Evolutionary conservation across 202 grass and related monocot species (phyloP).

Genomic region (Setaria viridis): DNA sequence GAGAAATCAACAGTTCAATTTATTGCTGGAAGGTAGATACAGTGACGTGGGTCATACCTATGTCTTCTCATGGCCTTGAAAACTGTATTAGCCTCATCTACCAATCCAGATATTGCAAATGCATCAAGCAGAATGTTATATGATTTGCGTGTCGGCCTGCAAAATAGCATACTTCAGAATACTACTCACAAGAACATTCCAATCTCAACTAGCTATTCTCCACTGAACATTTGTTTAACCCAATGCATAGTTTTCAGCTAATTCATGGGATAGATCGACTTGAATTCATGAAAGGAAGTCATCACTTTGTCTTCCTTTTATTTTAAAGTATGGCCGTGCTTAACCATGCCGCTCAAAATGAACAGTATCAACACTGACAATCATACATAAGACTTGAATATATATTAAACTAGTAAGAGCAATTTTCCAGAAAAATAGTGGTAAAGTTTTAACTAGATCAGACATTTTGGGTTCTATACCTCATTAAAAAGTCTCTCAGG

Average conservation of each 20-base stretch:
- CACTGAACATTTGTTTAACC: neutral
- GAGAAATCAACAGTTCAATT: constrained; percentile 36
- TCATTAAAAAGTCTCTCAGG: neutral
- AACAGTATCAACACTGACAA: constrained; percentile 27
- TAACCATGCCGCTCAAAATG: neutral
- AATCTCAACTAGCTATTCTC: constrained; percentile 39
- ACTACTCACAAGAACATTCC: constrained; percentile 34
- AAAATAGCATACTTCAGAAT: constrained; percentile 40
- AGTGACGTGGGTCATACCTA: constrained; percentile 53
- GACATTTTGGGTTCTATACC: neutral
- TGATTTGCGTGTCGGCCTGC: constrained; percentile 88
- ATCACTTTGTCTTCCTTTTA: neutral
- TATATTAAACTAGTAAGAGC: constrained; percentile 11
- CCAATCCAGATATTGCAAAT: constrained; percentile 95
- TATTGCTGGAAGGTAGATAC: constrained; percentile 12
- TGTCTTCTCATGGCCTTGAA: constrained; percentile 94
- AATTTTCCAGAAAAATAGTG: neutral
- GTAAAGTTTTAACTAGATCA: neutral
- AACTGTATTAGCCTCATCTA: constrained; percentile 80
- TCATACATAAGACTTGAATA: constrained; percentile 25
- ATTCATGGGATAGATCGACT: constrained; percentile 9
- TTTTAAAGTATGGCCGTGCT: neutral
- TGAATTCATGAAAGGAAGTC: constrained; percentile 1
- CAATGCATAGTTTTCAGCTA: neutral
- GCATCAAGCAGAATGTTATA: constrained; percentile 98